Conservation (phyloP, 768 basidiomycete species). For the Nidula microcarpa region DNA sequence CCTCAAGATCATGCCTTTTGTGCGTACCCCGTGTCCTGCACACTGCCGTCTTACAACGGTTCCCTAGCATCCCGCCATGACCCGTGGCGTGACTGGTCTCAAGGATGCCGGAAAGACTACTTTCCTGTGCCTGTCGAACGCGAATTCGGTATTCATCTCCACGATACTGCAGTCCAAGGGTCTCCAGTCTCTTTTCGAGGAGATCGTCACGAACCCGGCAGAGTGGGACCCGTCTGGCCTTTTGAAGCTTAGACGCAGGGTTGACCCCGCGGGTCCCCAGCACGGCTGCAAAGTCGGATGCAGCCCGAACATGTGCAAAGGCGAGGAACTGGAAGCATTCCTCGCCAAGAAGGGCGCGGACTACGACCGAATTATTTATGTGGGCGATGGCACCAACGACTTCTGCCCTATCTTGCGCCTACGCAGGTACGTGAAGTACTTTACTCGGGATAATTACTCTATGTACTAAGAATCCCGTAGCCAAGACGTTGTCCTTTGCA, state of each 20-base stretch:
- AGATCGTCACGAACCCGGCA: conserved; percentile 92
- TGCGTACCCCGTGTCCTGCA: conserved; percentile 29
- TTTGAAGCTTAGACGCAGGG: conserved; percentile 70
- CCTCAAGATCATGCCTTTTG: conserved; percentile 83
- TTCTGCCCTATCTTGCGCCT: conserved; percentile 89
- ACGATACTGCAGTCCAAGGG: conserved; percentile 87
- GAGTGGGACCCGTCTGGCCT: conserved; percentile 70
- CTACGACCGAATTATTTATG: conserved; percentile 81
- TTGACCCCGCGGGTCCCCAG: conserved; percentile 74
- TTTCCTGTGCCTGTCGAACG: conserved; percentile 91
- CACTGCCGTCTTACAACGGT: background rate
- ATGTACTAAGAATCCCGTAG: conserved; percentile 28
- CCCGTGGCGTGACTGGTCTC: conserved; percentile 77
- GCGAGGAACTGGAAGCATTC: conserved; percentile 89
- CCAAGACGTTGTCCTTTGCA: conserved; percentile 80
- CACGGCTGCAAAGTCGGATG: conserved; percentile 88
- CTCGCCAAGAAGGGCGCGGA: conserved; percentile 53
- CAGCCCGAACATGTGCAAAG: conserved; percentile 98
- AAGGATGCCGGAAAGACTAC: conserved; percentile 68
- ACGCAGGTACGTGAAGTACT: conserved; percentile 43
- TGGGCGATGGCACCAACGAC: conserved; percentile 95
- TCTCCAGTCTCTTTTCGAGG: conserved; percentile 68
- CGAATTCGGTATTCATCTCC: conserved; percentile 87
- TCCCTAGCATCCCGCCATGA: conserved; percentile 92
- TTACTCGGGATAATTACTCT: background rate